phyloP scores from a whole-genome alignment of 345 rosid species.

The Aquilaria yunnanensis region DNA sequence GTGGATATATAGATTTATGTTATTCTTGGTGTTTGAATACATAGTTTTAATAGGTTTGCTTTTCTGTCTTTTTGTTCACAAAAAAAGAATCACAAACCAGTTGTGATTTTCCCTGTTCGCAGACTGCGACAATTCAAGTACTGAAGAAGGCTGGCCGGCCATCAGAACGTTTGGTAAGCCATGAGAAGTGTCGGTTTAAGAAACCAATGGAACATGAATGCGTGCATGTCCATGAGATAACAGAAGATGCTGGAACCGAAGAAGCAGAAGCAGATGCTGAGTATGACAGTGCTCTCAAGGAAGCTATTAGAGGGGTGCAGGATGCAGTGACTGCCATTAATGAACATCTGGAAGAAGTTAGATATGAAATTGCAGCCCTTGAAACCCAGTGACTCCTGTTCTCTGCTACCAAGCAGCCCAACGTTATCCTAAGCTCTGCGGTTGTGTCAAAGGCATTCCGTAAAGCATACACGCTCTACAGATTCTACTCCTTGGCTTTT shows the following conservation, averaged over 20 bases:
- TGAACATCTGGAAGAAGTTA: conserved; percentile 72
- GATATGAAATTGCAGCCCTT: conserved; percentile 72
- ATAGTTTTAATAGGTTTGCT: too few relatives aligned
- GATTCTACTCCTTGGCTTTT: too few relatives aligned
- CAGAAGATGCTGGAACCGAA: conserved; percentile 79
- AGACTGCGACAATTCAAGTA: conserved; percentile 85
- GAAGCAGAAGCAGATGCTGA: conserved; percentile 90
- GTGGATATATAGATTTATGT: too few relatives aligned
- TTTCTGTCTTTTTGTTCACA: conserved; percentile 1
- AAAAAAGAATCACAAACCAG: background rate
- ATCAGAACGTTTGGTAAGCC: conserved; percentile 67
- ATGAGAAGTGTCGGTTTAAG: conserved; percentile 63
- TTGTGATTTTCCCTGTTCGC: background rate
- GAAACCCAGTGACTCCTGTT: conserved; percentile 27
- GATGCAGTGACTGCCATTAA: conserved; percentile 77
- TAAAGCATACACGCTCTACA: too few relatives aligned
- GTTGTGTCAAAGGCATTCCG: too few relatives aligned
- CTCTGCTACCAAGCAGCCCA: too few relatives aligned
- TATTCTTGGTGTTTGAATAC: too few relatives aligned
- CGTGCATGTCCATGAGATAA: conserved; percentile 79
- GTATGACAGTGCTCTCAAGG: conserved; percentile 73
- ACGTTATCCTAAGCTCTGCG: too few relatives aligned
- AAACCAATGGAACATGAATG: conserved; percentile 73
- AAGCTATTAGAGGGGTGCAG: conserved; percentile 87
- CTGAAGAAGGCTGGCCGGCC: conserved; percentile 86